Evolutionary conservation across 495 filamentous ascomycete genomes (phyloP).

Genomic region (Neurospora sp.): DNA sequence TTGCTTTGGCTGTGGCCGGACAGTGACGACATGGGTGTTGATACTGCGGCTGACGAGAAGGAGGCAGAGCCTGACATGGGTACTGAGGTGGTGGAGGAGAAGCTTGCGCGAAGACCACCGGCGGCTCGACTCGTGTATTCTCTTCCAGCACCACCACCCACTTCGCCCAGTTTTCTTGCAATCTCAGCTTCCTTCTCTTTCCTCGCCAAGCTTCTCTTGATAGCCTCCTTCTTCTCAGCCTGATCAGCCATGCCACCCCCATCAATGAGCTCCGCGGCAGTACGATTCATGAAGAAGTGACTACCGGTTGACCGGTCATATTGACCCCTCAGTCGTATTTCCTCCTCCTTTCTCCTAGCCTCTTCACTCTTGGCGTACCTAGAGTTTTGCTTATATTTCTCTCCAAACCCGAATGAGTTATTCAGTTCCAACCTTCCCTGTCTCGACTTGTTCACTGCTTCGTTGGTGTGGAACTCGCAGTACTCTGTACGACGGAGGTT

Average conservation of each 20-base stretch:
- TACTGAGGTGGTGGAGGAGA: constrained; percentile 6
- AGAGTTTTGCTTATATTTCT: constrained; percentile 30
- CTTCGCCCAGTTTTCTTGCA: constrained; percentile 51
- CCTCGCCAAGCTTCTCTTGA: constrained; percentile 57
- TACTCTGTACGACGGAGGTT: constrained; percentile 79
- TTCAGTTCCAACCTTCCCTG: constrained; percentile 64
- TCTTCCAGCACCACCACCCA: constrained; percentile 58
- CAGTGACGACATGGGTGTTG: constrained; percentile 6
- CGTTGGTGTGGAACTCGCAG: constrained; percentile 87
- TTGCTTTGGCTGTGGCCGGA: not conserved
- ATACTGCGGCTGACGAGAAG: constrained; percentile 1
- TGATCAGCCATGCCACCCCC: constrained; percentile 45
- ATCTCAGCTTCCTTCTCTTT: constrained; percentile 77
- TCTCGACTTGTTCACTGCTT: constrained; percentile 61
- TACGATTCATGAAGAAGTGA: constrained; percentile 45
- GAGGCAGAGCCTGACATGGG: not conserved
- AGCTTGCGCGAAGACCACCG: constrained; percentile 2
- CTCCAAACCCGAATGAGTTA: constrained; percentile 46
- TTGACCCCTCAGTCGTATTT: constrained; percentile 7
- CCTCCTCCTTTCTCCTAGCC: constrained; percentile 16
- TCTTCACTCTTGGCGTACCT: constrained; percentile 9
- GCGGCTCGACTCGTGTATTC: constrained; percentile 57
- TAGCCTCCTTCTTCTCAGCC: constrained; percentile 52
- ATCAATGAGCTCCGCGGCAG: constrained; percentile 57
- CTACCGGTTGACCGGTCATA: constrained; percentile 53